Evolutionary conservation across 2,329 filamentous ascomycete genomes (phyloP).

Genomic region (Penicillium sp.): DNA sequence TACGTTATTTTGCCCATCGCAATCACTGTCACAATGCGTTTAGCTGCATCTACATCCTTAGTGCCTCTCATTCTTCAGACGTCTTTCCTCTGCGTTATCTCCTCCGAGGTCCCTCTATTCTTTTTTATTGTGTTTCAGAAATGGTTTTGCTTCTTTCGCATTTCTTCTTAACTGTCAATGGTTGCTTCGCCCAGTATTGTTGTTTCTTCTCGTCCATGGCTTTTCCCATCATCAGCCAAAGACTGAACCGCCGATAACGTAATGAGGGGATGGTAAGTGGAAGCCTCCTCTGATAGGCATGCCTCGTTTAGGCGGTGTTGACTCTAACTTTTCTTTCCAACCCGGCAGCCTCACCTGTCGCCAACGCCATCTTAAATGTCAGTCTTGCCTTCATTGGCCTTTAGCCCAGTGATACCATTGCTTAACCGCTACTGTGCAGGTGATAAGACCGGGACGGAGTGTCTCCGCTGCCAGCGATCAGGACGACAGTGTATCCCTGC

Average conservation of each 20-base stretch:
- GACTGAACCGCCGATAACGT: constrained; percentile 33
- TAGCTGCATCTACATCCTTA: constrained; percentile 25
- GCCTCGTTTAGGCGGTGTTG: not conserved
- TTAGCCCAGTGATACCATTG: not conserved
- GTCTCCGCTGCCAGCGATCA: constrained; percentile 42
- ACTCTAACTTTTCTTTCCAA: constrained; percentile 1
- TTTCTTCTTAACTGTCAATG: constrained; percentile 14
- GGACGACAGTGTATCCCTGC: constrained; percentile 42
- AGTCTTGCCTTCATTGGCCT: not conserved
- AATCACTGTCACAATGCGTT: constrained; percentile 23
- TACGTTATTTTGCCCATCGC: constrained; percentile 27
- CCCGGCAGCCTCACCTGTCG: constrained; percentile 40
- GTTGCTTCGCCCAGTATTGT: constrained; percentile 20
- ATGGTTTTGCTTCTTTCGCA: constrained; percentile 14
- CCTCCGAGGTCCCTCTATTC: constrained; percentile 1
- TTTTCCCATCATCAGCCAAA: constrained; percentile 23
- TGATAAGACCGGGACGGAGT: constrained; percentile 42
- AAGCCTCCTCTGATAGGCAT: not conserved
- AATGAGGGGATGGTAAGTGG: constrained; percentile 46
- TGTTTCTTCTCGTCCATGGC: constrained; percentile 29
- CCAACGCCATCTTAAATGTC: constrained; percentile 46
- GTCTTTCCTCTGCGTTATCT: constrained; percentile 8
- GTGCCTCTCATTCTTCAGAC: constrained; percentile 15
- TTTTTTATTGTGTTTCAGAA: constrained; percentile 9
- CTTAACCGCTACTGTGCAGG: constrained; percentile 27